Base-by-base conservation (phyloP, 1,284 basidiomycete species). In the Phellopilus nigrolimitatus region DNA sequence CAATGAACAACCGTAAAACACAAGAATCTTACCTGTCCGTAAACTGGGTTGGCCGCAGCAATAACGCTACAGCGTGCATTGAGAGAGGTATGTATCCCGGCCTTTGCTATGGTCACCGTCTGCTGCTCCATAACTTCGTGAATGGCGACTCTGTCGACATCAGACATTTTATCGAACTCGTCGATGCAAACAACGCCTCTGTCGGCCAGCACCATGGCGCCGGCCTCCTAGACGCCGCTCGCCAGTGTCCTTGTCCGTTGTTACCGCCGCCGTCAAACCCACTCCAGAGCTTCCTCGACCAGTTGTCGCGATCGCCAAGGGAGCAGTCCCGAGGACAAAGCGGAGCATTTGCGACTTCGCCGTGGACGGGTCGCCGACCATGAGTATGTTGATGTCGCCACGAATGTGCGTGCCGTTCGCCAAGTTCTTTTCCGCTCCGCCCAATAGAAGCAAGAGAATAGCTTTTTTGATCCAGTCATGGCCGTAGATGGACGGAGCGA, bases 51-150 rank as follows among this genome's bases (percentile, higher is more conserved):
- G 39, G 97, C 97, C 24, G 97, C 97, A 5, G 97, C 97, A 41
- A 99, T 85, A 31, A 99, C 97, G 60, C 92, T 97, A 69, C 95
- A 99, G 36, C 97, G 82, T 3, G 97, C 97, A 68, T 99, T 99
- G 60, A 99, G 77, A 62, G 90, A 95, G 0, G 97, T 99, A 68
- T 98, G 95, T 59, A 99, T 99, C 56, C 97, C 97, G 9, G 97
- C 97, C 66, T 99, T 99, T 54, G 97, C 97, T 59, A 99, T 99
- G 1, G 97, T 98, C 47, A 99, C 95, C 0, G 97, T 99, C 68
- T 98, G 95, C 68, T 97, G 93, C 68, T 99, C 95, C 97, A 99
- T 99, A 63, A 98, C 97, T 83, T 99, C 97, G 71, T 99, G 97
- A 61, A 99, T 99, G 25, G 97, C 95, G n/a, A 98, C 95, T 60